Evolutionary conservation across 1,284 basidiomycete genomes (phyloP).

Genomic region (Cryptococcus sp.): DNA sequence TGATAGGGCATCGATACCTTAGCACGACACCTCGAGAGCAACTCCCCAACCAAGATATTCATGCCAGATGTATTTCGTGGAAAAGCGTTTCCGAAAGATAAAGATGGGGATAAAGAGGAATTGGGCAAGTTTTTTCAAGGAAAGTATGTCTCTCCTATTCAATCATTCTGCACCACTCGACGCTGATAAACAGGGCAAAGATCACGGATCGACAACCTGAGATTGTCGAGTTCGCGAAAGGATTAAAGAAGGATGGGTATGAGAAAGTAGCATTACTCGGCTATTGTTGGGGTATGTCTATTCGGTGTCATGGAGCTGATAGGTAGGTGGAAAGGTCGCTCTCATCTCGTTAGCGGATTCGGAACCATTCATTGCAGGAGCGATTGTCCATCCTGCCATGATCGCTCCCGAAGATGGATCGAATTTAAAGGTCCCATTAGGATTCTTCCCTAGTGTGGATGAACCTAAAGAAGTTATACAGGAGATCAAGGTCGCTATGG

Average conservation of each 20-base stretch:
- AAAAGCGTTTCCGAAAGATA: conserved; percentile 37
- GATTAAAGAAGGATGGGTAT: conserved; percentile 22
- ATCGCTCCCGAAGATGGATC: conserved; percentile 36
- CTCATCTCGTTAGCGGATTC: conserved; percentile 24
- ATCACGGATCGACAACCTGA: conserved; percentile 36
- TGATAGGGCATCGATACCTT: conserved; percentile 36
- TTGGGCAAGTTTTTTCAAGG: conserved; percentile 36
- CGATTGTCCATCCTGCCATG: conserved; percentile 40
- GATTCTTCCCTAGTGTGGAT: conserved; percentile 36
- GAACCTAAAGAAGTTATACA: conserved; percentile 36
- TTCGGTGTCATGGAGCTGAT: neutral
- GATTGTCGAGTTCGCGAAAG: conserved; percentile 30
- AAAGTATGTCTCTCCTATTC: conserved; percentile 21
- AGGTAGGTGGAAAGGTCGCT: conserved; percentile 37
- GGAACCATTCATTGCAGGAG: conserved; percentile 27
- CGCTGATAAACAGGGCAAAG: conserved; percentile 27
- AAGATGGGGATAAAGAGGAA: conserved; percentile 38
- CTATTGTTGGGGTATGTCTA: conserved; percentile 40
- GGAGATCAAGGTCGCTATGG: conserved; percentile 20
- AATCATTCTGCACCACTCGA: neutral
- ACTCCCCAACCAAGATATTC: conserved; percentile 29
- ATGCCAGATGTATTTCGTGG: conserved; percentile 40
- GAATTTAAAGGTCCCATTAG: conserved; percentile 31
- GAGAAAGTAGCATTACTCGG: conserved; percentile 34
- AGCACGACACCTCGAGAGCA: conserved; percentile 23